A percentile compares a stretch with the other conserved stretches of the same genome.
Evolutionary conservation across 176 grass and related monocot genomes (phyloP).

Genomic region (Lolium multiflorum): DNA sequence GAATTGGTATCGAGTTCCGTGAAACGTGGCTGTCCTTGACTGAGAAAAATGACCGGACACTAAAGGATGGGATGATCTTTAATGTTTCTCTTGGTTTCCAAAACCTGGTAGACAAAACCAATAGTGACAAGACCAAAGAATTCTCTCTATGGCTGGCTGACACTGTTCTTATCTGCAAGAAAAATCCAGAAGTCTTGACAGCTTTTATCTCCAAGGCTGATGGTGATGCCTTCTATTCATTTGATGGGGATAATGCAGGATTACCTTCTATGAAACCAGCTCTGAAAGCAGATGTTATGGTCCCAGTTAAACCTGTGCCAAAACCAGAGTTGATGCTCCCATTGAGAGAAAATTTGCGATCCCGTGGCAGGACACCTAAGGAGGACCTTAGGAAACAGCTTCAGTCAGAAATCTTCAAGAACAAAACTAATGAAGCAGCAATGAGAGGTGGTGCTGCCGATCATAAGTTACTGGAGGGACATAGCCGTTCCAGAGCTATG

Average conservation of each 20-base stretch:
- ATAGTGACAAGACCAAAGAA: constrained; percentile 40
- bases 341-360: constrained; percentile 21
- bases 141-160: constrained; percentile 75
- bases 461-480: constrained; percentile 61
- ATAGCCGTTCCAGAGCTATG: constrained; percentile 52
- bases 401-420: constrained; percentile 82
- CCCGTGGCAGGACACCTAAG: constrained; percentile 80
- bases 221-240: constrained; percentile 71
- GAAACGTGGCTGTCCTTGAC: constrained; percentile 70
- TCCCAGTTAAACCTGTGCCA: not conserved
- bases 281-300: constrained; percentile 12
- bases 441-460: constrained; percentile 69
- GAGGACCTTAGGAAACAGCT: constrained; percentile 86
- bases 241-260: constrained; percentile 59
- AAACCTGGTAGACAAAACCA: constrained; percentile 46
- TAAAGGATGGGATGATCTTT: constrained; percentile 81
- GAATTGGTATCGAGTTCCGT: constrained; percentile 80
- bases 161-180: constrained; percentile 63
- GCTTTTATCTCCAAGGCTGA: constrained; percentile 65
- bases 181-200: constrained; percentile 69
- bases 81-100: constrained; percentile 90
- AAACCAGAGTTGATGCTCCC: constrained; percentile 32
- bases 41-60: constrained; percentile 54
- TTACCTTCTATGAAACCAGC: constrained; percentile 11
- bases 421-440: constrained; percentile 84